A percentile compares a stretch with the other conserved stretches of the same genome.
Conservation (phyloP, 768 basidiomycete species). For the Jaapia argillacea region DNA sequence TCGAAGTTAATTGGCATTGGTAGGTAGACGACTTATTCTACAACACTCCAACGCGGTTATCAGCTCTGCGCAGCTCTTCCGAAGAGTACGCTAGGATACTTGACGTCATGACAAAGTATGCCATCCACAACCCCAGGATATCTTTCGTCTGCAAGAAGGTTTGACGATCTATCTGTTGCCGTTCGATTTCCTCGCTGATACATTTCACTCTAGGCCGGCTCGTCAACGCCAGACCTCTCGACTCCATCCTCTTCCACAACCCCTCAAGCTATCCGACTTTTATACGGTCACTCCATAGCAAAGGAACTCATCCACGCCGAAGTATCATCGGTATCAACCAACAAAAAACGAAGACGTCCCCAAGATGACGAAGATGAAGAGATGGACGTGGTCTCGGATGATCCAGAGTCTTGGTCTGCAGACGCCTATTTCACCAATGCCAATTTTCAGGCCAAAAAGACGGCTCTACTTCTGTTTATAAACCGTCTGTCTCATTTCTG, state of each 20-base stretch:
- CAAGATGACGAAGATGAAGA: conserved; percentile 17
- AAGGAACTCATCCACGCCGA: conserved; percentile 54
- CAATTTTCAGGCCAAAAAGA: conserved; percentile 86
- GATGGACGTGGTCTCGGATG: conserved; percentile 22
- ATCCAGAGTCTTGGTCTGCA: conserved; percentile 53
- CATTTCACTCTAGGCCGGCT: conserved; percentile 45
- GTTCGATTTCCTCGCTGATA: not conserved
- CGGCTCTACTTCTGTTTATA: conserved; percentile 82
- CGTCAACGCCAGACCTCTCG: conserved; percentile 67
- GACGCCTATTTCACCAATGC: conserved; percentile 75
- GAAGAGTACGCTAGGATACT: conserved; percentile 91
- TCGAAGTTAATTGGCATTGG: no score
- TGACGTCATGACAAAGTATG: conserved; percentile 88
- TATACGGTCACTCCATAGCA: conserved; percentile 76
- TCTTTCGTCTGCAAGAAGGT: conserved; percentile 93
- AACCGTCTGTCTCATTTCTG: conserved; percentile 52
- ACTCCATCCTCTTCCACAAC: conserved; percentile 63
- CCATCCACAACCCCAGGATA: conserved; percentile 84
- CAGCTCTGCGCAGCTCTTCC: conserved; percentile 72
- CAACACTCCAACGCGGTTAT: conserved; percentile 81
- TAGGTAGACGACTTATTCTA: conserved; percentile 96
- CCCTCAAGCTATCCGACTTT: conserved; percentile 59
- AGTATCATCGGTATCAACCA: conserved; percentile 21
- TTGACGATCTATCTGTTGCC: not conserved
- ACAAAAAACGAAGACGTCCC: conserved; percentile 13